phyloP scores from a whole-genome alignment of 371 early-diverging fungal genomes.

The Rhizopus arrhizus region DNA sequence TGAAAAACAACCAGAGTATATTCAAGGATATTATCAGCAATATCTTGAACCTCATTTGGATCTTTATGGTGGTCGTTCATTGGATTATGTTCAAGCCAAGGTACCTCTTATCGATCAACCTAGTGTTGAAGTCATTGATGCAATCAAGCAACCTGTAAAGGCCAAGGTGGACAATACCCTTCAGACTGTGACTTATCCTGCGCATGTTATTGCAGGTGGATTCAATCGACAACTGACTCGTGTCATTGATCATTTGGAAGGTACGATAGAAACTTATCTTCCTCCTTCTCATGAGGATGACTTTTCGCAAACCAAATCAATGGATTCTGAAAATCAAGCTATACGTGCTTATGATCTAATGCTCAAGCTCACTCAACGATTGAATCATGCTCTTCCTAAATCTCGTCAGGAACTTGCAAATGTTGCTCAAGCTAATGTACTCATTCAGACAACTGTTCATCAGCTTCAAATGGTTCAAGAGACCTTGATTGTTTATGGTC shows the following conservation, averaged over 20 bases:
- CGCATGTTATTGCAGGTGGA: constrained; percentile 45
- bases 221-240: constrained; percentile 47
- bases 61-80: constrained; percentile 64
- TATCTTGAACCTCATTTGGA: constrained; percentile 66
- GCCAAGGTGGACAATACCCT: constrained; percentile 45
- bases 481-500: constrained; percentile 31
- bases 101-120: constrained; percentile 69
- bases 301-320: not conserved
- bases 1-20: constrained; percentile 20
- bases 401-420: constrained; percentile 35
- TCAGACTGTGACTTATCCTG: constrained; percentile 46
- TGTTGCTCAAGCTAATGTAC: constrained; percentile 22
- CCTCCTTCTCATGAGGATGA: constrained; percentile 37
- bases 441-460: constrained; percentile 24
- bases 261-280: constrained; percentile 54
- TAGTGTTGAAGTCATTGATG: constrained; percentile 58
- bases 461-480: constrained; percentile 38
- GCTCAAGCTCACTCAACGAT: constrained; percentile 34
- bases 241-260: constrained; percentile 52
- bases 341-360: constrained; percentile 42
- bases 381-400: constrained; percentile 33
- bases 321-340: constrained; percentile 29
- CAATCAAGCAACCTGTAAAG: constrained; percentile 43
- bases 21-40: constrained; percentile 50
- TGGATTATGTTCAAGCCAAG: constrained; percentile 62